Evolutionary conservation across 192 early-diverging fungal genomes (phyloP).

Genomic region (Umbelopsis vinacea): DNA sequence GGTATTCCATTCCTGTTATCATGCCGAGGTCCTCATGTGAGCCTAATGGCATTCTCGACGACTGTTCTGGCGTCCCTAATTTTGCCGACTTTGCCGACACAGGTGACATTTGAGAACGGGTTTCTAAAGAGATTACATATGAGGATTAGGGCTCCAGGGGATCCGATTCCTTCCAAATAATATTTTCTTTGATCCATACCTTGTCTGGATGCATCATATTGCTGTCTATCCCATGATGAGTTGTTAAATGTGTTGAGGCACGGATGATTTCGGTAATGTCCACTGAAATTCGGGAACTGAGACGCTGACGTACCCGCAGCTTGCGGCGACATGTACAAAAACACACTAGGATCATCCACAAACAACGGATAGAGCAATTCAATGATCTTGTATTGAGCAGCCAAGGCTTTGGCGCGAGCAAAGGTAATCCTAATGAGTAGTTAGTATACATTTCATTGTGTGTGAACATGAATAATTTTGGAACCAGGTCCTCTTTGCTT

Average conservation of each 20-base stretch:
- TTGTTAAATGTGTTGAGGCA: slow-evolving; percentile 16
- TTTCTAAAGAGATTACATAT: background rate
- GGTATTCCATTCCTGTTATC: slow-evolving; percentile 11
- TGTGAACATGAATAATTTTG: slow-evolving; percentile 1
- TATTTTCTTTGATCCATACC: background rate
- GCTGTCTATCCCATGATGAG: slow-evolving; percentile 7
- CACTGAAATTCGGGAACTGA: slow-evolving; percentile 13
- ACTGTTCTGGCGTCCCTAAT: background rate
- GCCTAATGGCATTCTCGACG: background rate
- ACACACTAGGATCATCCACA: slow-evolving; percentile 70
- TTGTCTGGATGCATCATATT: background rate
- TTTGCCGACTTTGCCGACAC: background rate
- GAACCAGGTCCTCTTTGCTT: slow-evolving; percentile 21
- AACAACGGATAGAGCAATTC: slow-evolving; percentile 78
- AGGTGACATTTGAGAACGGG: background rate
- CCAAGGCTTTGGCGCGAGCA: slow-evolving; percentile 63
- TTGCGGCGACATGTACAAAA: slow-evolving; percentile 51
- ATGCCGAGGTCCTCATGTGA: background rate
- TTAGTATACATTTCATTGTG: too few relatives aligned
- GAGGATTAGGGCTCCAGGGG: background rate
- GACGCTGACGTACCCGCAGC: slow-evolving; percentile 1
- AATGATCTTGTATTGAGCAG: slow-evolving; percentile 74
- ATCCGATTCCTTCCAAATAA: background rate
- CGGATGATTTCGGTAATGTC: slow-evolving; percentile 13
- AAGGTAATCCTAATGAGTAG: slow-evolving; percentile 58